phyloP scores from a whole-genome alignment of 306 rosid genomes.

The Herpetospermum pedunculosum region DNA sequence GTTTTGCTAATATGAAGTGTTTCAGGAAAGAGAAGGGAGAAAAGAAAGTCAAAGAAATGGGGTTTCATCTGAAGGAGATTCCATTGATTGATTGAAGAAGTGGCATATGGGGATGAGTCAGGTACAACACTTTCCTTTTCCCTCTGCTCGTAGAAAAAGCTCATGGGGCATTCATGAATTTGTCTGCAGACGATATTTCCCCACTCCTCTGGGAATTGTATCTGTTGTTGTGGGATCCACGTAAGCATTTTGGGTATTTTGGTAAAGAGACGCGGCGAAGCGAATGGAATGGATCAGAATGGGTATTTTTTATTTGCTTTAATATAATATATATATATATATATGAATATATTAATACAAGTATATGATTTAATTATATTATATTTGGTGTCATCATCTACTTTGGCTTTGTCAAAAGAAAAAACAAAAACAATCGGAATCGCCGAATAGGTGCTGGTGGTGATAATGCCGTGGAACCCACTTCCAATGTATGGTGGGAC shows the following conservation, averaged over 20 bases:
- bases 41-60: background rate
- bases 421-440: background rate
- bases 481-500: slow-evolving; percentile 23
- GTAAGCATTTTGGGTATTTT: background rate
- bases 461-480: slow-evolving; percentile 53
- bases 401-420: background rate
- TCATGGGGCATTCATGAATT: background rate
- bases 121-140: background rate
- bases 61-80: background rate
- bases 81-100: background rate
- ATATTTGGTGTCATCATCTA: background rate
- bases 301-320: background rate
- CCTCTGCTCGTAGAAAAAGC: background rate
- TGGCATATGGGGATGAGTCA: too few species aligned
- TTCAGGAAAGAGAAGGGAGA: background rate
- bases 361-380: background rate
- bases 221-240: slow-evolving; percentile 1
- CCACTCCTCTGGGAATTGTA: background rate
- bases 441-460: background rate
- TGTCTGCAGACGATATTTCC: background rate
- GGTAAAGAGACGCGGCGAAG: slow-evolving; percentile 28
- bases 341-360: too few species aligned
- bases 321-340: background rate
- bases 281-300: slow-evolving; percentile 20
- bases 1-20: background rate